phyloP scores from a whole-genome alignment of 768 basidiomycete genomes.

The Boletus subparvulus region DNA sequence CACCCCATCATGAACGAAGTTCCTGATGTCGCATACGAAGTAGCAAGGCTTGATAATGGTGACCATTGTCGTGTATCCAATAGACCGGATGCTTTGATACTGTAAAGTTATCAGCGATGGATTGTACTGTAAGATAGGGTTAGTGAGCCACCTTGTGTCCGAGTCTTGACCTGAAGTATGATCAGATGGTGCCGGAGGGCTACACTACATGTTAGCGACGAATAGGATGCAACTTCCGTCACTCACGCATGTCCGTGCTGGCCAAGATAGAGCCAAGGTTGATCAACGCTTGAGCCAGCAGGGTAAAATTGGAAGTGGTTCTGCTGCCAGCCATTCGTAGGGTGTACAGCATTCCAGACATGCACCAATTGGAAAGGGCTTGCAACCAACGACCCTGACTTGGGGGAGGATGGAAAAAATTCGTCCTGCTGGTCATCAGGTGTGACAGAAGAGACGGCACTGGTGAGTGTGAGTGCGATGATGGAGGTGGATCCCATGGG shows the following conservation, averaged over 20 bases:
- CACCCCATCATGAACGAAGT: no score
- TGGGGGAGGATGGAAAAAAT: background rate
- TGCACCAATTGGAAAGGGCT: no score
- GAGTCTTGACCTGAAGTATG: background rate
- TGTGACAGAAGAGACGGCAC: background rate
- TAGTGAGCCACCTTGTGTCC: background rate
- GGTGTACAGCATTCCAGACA: background rate
- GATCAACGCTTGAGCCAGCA: no score
- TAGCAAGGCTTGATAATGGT: background rate
- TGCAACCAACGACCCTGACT: background rate
- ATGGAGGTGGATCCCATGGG: background rate
- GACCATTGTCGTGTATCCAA: background rate
- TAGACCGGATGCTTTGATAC: background rate
- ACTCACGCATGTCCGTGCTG: background rate
- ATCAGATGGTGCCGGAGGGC: background rate
- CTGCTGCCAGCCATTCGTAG: background rate
- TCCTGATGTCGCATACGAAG: no score
- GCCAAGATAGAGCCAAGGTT: background rate
- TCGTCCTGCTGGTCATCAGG: background rate
- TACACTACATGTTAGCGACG: background rate
- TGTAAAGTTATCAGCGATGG: background rate
- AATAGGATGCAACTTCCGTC: background rate
- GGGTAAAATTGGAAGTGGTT: background rate
- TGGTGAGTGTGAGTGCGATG: background rate
- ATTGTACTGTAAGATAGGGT: background rate